Base-by-base conservation (phyloP, 78 protist species). In the Mantamonas sphyraenae region DNA sequence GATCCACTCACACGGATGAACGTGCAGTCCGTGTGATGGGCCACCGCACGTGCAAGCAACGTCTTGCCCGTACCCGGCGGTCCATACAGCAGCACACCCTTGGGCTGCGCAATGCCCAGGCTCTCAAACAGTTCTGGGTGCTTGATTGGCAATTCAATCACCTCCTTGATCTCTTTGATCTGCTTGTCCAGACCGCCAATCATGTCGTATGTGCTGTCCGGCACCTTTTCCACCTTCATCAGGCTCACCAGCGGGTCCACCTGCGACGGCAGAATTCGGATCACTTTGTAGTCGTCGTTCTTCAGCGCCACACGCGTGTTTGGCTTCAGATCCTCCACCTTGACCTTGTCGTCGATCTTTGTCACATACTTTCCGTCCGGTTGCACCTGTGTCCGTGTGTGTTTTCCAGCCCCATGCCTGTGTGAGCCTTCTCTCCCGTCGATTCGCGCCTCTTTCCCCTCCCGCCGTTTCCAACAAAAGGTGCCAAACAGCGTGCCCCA, bases 31-130 rank as follows among this genome's bases (percentile, higher is more conserved):
- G 99, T 98, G 88, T 96, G 99, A 64, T 95, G 99, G 1, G 99
- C 99, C 12, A 98, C 99, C 1, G 99, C 99, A 20, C 99, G 83
- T 20, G 99, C 99, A 30, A 98, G 68, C 28, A 98, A 87, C 19
- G 99, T 98, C 84, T 98, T 96, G 38, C 99, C 99, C 7, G 99
- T 97, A 43, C 99, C 99, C 10, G 98, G 99, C 20, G 98, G 95
- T 3, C 96, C 97, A 33, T 88, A 92, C 50, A 96, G 71, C 19
- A 93, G 76, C 33, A 91, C 93, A 65, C 97, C 99, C 74, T 86
- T 96, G 43, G 98, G 98, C 72, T 96, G 98, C 5, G 93, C 86
- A 30, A 95, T 95, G 62, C 99, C 99, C 0, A 98, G 89, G 22
- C 90, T 42, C 65, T 97, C 99, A 79, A 98, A 98, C 42, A 98